These are phyloP conservation scores for Myriosclerotinia duriaeana DNA, from an alignment of 2,329 filamentous ascomycete genomes.

Conservation along the genomic window DNA sequence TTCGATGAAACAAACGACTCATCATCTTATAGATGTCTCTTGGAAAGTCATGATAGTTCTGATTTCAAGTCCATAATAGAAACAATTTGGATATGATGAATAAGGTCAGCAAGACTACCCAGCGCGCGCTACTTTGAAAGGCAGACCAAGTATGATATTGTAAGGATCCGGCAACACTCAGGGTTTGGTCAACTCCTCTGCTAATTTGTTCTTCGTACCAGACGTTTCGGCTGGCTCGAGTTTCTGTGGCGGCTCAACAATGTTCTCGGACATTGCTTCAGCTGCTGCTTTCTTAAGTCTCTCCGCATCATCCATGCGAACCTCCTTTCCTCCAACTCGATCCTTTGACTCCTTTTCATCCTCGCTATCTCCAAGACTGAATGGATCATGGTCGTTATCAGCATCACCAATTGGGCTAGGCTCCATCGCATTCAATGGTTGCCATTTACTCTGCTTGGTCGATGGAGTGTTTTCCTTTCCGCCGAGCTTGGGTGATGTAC, in stretches of 20 bases:
- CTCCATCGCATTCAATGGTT: constrained; percentile 83
- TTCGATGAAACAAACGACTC: neutral
- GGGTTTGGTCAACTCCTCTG: constrained; percentile 36
- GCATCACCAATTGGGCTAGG: constrained; percentile 79
- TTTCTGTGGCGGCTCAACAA: constrained; percentile 38
- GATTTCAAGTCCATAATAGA: neutral
- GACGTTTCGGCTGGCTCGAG: constrained; percentile 37
- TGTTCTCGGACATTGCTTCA: constrained; percentile 47
- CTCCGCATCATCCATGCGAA: constrained; percentile 56
- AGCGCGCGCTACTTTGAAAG: neutral
- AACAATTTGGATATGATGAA: constrained; percentile 13
- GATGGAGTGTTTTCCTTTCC: constrained; percentile 52
- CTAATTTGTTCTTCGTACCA: constrained; percentile 39
- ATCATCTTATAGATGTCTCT: neutral
- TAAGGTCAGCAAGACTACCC: neutral
- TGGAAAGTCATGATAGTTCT: neutral
- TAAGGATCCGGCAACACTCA: constrained; percentile 16
- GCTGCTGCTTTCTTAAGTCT: constrained; percentile 63
- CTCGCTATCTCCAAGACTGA: constrained; percentile 93
- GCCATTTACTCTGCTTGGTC: constrained; percentile 91
- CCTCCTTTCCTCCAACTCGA: constrained; percentile 48
- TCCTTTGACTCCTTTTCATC: constrained; percentile 81
- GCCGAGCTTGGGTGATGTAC: constrained; percentile 57
- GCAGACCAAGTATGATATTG: neutral
- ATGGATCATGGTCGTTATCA: constrained; percentile 78